These are phyloP conservation scores for Hippophae gyantsensis DNA, from an alignment of 306 rosid genomes.

Conservation along the genomic window DNA sequence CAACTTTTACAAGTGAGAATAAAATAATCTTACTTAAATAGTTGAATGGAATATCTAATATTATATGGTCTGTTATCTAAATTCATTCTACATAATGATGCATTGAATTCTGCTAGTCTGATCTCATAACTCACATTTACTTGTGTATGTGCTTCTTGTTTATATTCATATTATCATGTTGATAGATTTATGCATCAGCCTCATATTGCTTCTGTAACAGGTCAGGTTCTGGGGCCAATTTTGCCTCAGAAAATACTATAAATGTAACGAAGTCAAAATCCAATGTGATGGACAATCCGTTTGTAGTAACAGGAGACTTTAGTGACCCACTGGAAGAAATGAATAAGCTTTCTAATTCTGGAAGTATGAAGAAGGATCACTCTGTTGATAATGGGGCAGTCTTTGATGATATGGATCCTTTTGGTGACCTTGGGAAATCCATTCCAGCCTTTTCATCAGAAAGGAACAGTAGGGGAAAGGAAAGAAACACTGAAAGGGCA, in stretches of 20 bases:
- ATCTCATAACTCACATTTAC: background rate
- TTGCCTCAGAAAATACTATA: slow-evolving; percentile 54
- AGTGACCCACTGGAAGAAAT: slow-evolving; percentile 68
- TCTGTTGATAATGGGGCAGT: slow-evolving; percentile 47
- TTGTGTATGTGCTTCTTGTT: background rate
- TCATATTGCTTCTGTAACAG: slow-evolving; percentile 40
- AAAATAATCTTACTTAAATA: background rate
- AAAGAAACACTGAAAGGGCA: slow-evolving; percentile 39
- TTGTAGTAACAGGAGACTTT: slow-evolving; percentile 45
- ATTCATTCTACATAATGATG: background rate
- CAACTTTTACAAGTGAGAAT: background rate
- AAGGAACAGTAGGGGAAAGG: slow-evolving; percentile 49
- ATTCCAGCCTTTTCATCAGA: slow-evolving; percentile 67
- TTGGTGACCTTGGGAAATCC: slow-evolving; percentile 76
- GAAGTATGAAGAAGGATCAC: slow-evolving; percentile 40
- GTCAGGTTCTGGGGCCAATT: slow-evolving; percentile 42
- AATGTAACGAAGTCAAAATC: slow-evolving; percentile 44
- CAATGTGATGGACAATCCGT: slow-evolving; percentile 50
- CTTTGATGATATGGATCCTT: slow-evolving; percentile 71
- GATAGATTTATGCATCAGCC: slow-evolving; percentile 1
- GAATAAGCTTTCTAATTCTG: slow-evolving; percentile 53
- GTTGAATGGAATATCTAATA: background rate
- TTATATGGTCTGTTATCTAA: background rate
- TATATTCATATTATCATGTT: background rate
- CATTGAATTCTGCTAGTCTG: background rate